A percentile compares a stretch with the other conserved stretches of the same genome.
Conservation (phyloP, 208 protist genomes). For the Angomonas deanei region DNA sequence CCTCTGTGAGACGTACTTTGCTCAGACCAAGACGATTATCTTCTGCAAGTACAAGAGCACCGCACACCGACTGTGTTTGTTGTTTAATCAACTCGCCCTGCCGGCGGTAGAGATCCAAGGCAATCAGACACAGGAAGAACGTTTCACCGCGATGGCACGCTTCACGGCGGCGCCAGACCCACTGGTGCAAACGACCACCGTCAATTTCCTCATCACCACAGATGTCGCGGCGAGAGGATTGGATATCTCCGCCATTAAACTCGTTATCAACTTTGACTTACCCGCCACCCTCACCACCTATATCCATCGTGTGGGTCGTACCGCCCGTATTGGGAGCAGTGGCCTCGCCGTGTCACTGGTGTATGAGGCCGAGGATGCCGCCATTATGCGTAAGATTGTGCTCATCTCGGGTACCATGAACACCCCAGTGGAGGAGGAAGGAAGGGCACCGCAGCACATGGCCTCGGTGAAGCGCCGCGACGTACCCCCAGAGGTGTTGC, state of each 20-base stretch:
- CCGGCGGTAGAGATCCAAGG: slow-evolving; percentile 75
- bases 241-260: slow-evolving; percentile 94
- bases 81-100: slow-evolving; percentile 75
- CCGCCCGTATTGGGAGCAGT: slow-evolving; percentile 92
- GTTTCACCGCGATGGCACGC: slow-evolving; percentile 58
- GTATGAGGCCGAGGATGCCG: slow-evolving; percentile 62
- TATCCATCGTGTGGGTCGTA: slow-evolving; percentile 98
- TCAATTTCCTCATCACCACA: slow-evolving; percentile 87
- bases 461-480: slow-evolving; percentile 40
- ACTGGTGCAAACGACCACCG: background rate
- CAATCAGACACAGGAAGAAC: slow-evolving; percentile 83
- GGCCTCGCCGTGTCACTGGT: slow-evolving; percentile 96
- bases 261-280: slow-evolving; percentile 98
- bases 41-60: slow-evolving; percentile 86
- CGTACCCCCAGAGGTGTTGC: slow-evolving; percentile 21
- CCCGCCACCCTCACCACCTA: slow-evolving; percentile 96
- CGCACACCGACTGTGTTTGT: slow-evolving; percentile 68
- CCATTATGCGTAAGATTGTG: slow-evolving; percentile 89
- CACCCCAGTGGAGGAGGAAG: slow-evolving; percentile 50
- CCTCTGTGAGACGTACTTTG: slow-evolving; percentile 75
- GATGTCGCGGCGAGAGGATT: slow-evolving; percentile 93
- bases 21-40: slow-evolving; percentile 63
- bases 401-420: slow-evolving; percentile 74
- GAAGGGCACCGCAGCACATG: too few relatives aligned
- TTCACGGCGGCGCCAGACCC: slow-evolving; percentile 47